Evolutionary conservation across 805 yeast genomes (phyloP).

Genomic region (Wickerhamomyces queroliae): DNA sequence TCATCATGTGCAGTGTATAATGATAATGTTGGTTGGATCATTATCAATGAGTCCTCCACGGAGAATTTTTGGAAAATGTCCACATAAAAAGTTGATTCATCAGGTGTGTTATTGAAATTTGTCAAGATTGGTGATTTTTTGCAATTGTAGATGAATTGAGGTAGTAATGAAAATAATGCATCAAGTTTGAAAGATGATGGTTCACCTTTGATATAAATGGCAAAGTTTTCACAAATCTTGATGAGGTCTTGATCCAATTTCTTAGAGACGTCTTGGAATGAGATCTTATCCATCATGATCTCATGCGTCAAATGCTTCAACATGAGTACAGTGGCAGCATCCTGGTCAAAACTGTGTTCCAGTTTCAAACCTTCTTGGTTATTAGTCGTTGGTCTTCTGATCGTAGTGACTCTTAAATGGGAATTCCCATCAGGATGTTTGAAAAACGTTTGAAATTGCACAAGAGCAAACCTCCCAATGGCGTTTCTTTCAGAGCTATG

Average conservation of each 20-base stretch:
- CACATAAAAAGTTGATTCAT: slow-evolving; percentile 92
- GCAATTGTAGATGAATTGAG: slow-evolving; percentile 89
- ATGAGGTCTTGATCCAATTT: slow-evolving; percentile 86
- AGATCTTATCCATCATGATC: slow-evolving; percentile 55
- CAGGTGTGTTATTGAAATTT: slow-evolving; percentile 95
- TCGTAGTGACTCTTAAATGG: slow-evolving; percentile 82
- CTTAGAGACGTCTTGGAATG: slow-evolving; percentile 80
- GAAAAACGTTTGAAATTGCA: slow-evolving; percentile 84
- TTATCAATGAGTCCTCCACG: slow-evolving; percentile 82
- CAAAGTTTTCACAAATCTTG: slow-evolving; percentile 82
- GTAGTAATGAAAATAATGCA: slow-evolving; percentile 75
- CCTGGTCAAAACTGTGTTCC: slow-evolving; percentile 80
- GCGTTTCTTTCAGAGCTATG: slow-evolving; percentile 19
- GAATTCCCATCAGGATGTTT: slow-evolving; percentile 84
- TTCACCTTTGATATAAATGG: slow-evolving; percentile 83
- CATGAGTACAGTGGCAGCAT: slow-evolving; percentile 89
- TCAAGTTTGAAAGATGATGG: slow-evolving; percentile 74
- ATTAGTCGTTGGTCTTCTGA: slow-evolving; percentile 49
- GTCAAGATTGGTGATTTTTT: slow-evolving; percentile 91
- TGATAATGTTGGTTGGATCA: slow-evolving; percentile 94
- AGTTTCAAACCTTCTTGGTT: slow-evolving; percentile 41
- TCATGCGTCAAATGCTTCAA: slow-evolving; percentile 83
- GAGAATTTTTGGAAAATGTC: slow-evolving; percentile 84
- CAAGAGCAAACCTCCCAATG: slow-evolving; percentile 32
- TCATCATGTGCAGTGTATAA: slow-evolving; percentile 63